Base-by-base conservation (phyloP, 1,139 yeast species). In the Geotrichum australiense region DNA sequence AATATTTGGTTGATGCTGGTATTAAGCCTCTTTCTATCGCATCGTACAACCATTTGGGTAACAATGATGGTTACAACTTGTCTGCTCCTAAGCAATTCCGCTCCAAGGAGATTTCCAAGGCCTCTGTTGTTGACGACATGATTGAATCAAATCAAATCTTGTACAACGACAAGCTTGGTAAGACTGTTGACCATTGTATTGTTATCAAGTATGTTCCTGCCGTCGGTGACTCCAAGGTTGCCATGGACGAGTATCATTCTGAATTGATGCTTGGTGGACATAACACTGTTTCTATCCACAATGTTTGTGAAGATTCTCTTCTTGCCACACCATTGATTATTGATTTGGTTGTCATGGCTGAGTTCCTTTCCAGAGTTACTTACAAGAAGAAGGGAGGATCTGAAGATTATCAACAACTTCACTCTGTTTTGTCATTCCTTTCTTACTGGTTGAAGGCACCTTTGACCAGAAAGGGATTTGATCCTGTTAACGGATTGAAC, bases 381-480 rank as follows among this genome's bases (percentile, higher is more conserved):
- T 87, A 86, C 73, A 80, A 74, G 63, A 77, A 76, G 60, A 57
- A 64, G 47, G 64, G 57, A 19, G 19, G 25, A 20, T 59, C 61
- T 15, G 69, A 63, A 27, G 70, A 71, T 33, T 81, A 71, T 64
- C 77, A 82, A 52, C 70, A 73, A 52, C 77, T 89, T 68, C 87
- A 89, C 67, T 78, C 95, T 29, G 91, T 89, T 37, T 72, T 89
- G 61, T 78, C 94, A 19, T 83, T 87, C 65, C 73, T 89, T 64
- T 78, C 91, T 61, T 89, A 89, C 71, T 89, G 97, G 97, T 77
- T 89, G 61, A 89, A 89, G 73, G 96, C 96, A 2, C 97, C 97
- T 52, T 74, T 89, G 56, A 79, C 94, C 42, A 83, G 91, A 67
- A 86, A 89, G 45, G 96, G 96, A 11, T 84, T 72, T 67, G 83